These are phyloP conservation scores for Myxozyma neglecta DNA, from an alignment of 805 yeast genomes.

Conservation along the genomic window DNA sequence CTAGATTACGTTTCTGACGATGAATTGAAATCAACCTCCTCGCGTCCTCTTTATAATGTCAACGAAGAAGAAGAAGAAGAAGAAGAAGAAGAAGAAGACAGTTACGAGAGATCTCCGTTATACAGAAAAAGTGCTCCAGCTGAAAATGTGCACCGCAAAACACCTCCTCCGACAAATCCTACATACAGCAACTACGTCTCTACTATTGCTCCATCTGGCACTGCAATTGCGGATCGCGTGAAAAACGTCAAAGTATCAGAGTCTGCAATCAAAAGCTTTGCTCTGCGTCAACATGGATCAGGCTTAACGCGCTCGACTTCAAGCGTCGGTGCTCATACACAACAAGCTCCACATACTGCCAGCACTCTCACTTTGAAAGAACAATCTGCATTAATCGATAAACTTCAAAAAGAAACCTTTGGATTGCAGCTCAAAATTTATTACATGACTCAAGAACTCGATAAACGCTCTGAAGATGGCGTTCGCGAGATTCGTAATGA, in stretches of 20 bases:
- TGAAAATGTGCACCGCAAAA: background rate
- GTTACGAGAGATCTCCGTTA: constrained; percentile 21
- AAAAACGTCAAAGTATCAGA: constrained; percentile 26
- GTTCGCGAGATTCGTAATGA: constrained; percentile 31
- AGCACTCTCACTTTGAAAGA: constrained; percentile 32
- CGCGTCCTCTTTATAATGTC: background rate
- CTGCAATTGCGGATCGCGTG: constrained; percentile 25
- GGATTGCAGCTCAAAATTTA: constrained; percentile 33
- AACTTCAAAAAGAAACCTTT: constrained; percentile 34
- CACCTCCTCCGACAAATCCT: background rate
- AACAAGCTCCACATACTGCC: constrained; percentile 18
- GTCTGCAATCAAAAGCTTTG: constrained; percentile 26
- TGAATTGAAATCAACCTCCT: background rate
- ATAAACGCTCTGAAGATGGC: constrained; percentile 32
- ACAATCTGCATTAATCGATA: constrained; percentile 32
- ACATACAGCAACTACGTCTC: background rate
- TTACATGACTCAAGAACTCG: constrained; percentile 32
- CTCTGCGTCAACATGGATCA: constrained; percentile 1
- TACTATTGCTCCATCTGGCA: constrained; percentile 12
- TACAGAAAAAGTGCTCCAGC: constrained; percentile 2
- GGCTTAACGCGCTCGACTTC: background rate
- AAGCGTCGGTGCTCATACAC: background rate
- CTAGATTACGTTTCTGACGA: background rate
- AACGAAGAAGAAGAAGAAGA: constrained; percentile 13
- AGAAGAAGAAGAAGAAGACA: constrained; percentile 9